Percentiles rank a stretch among this genome's conserved stretches.
Evolutionary conservation across 345 rosid genomes (phyloP).

Genomic region (Nasturtium officinale): DNA sequence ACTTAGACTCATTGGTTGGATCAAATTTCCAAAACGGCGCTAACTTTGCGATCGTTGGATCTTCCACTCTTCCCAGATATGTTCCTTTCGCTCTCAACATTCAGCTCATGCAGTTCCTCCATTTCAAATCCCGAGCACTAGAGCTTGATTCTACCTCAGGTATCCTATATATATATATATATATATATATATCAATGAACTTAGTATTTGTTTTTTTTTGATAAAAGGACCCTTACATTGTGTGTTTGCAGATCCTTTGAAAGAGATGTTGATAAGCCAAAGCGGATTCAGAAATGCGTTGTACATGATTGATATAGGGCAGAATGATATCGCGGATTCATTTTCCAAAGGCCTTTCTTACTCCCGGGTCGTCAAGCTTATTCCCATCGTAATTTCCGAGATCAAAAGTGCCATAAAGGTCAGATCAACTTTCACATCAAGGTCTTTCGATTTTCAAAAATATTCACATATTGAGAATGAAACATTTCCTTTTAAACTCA

Average conservation of each 20-base stretch:
- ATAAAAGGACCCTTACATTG: background rate
- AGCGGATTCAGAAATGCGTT: slow-evolving; percentile 68
- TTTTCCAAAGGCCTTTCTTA: slow-evolving; percentile 64
- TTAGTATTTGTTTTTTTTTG: background rate
- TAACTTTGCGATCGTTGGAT: slow-evolving; percentile 78
- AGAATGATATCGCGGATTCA: slow-evolving; percentile 76
- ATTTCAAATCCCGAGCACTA: slow-evolving; percentile 67
- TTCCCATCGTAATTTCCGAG: slow-evolving; percentile 60
- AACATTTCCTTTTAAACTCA: background rate
- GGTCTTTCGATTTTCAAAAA: background rate
- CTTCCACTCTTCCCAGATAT: slow-evolving; percentile 76
- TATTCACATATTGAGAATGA: background rate
- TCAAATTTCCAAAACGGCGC: slow-evolving; percentile 70
- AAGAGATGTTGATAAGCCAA: slow-evolving; percentile 42
- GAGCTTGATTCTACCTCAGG: slow-evolving; percentile 59
- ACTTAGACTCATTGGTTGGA: slow-evolving; percentile 66
- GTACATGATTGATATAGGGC: slow-evolving; percentile 85
- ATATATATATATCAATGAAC: background rate
- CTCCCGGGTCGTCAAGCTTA: slow-evolving; percentile 48
- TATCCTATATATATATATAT: background rate
- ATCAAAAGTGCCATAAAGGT: slow-evolving; percentile 69
- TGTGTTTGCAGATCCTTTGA: slow-evolving; percentile 48
- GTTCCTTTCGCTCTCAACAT: slow-evolving; percentile 74
- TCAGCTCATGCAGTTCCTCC: slow-evolving; percentile 85
- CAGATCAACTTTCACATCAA: slow-evolving; percentile 4